Percentiles rank a stretch among this genome's conserved stretches.
Conservation (phyloP, 768 basidiomycete genomes). For the Holtermannia corniformis region DNA sequence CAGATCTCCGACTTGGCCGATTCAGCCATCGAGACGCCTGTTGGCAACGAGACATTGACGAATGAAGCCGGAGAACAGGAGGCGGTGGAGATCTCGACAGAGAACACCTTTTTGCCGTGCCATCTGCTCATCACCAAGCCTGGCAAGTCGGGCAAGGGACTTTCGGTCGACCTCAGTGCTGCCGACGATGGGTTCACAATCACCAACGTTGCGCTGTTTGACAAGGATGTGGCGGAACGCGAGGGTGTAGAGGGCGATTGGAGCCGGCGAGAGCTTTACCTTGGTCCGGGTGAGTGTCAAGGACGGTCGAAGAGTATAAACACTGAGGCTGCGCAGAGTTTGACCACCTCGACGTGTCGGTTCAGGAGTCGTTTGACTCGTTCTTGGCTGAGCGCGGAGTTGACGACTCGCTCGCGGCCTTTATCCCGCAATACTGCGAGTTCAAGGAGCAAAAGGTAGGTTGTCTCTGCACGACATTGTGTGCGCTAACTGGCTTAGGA, state of each 20-base stretch:
- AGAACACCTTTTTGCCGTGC: conserved; percentile 57
- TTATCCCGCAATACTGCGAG: conserved; percentile 80
- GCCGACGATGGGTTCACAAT: conserved; percentile 47
- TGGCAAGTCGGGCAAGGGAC: conserved; percentile 47
- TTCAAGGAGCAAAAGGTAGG: conserved; percentile 86
- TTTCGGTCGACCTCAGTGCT: conserved; percentile 47
- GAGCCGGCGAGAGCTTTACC: conserved; percentile 82
- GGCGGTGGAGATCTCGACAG: conserved; percentile 37
- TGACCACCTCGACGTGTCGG: conserved; percentile 71
- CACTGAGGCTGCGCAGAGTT: conserved; percentile 48
- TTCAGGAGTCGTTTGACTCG: conserved; percentile 87
- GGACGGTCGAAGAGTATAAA: background rate
- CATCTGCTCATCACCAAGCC: conserved; percentile 75
- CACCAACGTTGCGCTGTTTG: conserved; percentile 75
- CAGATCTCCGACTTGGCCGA: conserved; percentile 77
- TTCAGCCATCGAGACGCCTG: conserved; percentile 30
- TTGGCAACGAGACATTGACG: conserved; percentile 34
- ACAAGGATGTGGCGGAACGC: conserved; percentile 65
- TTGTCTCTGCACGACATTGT: conserved; percentile 7
- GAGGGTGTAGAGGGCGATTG: conserved; percentile 84
- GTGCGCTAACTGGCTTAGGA: conserved; percentile 47
- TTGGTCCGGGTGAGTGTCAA: conserved; percentile 67
- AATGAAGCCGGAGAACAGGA: conserved; percentile 37
- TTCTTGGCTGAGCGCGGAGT: conserved; percentile 85
- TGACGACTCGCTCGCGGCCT: conserved; percentile 58